Evolutionary conservation across 1,284 basidiomycete genomes (phyloP).

Genomic region (Gomphus bonarii): DNA sequence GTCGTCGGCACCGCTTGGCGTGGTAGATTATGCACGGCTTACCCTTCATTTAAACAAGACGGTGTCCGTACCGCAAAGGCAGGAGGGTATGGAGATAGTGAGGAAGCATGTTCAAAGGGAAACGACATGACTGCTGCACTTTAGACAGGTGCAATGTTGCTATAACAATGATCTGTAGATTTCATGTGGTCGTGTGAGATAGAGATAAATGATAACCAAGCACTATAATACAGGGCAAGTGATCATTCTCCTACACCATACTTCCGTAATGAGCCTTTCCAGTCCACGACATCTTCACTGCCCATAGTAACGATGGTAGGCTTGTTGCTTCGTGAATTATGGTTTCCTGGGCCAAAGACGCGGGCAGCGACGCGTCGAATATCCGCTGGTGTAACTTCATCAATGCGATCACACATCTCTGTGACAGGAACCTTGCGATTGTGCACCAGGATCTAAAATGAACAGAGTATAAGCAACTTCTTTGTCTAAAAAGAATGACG

Average conservation of each 20-base stretch:
- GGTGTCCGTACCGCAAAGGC: neutral
- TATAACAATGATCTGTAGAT: neutral
- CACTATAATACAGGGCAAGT: neutral
- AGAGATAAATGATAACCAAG: neutral
- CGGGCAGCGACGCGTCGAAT: conserved; percentile 66
- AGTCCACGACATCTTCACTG: conserved; percentile 55
- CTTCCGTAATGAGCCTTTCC: conserved; percentile 47
- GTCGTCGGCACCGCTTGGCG: neutral
- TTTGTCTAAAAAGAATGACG: neutral
- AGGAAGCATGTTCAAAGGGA: neutral
- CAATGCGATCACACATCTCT: conserved; percentile 91
- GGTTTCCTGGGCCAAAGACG: conserved; percentile 45
- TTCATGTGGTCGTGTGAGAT: neutral
- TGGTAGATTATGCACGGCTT: conserved; percentile 3
- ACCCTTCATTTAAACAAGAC: neutral
- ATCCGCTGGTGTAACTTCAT: conserved; percentile 64
- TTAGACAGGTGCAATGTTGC: neutral
- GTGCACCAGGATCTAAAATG: conserved; percentile 77
- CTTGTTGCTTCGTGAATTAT: conserved; percentile 38
- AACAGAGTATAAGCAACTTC: neutral
- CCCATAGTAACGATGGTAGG: conserved; percentile 70
- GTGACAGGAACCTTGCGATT: conserved; percentile 77
- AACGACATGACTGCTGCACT: too few species aligned
- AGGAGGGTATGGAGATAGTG: neutral
- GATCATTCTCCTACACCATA: conserved; percentile 44